phyloP scores from a whole-genome alignment of 192 early-diverging fungal genomes.

The Haplosporangium gracile region DNA sequence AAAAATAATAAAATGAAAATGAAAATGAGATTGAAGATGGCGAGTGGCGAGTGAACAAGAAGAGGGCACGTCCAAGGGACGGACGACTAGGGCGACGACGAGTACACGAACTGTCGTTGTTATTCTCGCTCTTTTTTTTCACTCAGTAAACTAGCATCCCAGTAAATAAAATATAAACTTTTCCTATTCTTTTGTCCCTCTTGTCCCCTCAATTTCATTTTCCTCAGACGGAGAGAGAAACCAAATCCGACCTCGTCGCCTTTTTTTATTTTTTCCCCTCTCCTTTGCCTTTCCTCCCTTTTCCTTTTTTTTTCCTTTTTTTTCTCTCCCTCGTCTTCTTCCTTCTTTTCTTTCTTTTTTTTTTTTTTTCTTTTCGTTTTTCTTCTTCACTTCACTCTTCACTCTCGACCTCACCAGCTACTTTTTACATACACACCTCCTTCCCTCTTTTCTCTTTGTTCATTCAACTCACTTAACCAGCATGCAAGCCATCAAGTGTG shows the following conservation, averaged over 20 bases:
- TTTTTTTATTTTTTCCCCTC: neutral
- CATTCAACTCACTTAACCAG: slow-evolving; percentile 2
- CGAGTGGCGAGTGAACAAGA: neutral
- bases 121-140: no score
- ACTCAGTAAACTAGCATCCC: no score
- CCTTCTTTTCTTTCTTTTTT: neutral
- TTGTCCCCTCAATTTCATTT: no score
- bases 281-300: neutral
- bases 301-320: neutral
- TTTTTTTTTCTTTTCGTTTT: neutral
- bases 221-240: no score
- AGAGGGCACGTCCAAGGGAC: no score
- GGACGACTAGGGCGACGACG: no score
- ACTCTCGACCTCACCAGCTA: neutral
- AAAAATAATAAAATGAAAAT: neutral
- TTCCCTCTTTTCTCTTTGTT: neutral
- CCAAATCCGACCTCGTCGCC: neutral
- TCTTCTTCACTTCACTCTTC: neutral
- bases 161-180: no score
- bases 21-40: neutral
- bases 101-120: no score
- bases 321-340: neutral
- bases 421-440: neutral
- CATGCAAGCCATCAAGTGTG: slow-evolving; percentile 95
- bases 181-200: no score